These are phyloP conservation scores for Vicia faba DNA, from an alignment of 306 rosid genomes.

Conservation along the genomic window DNA sequence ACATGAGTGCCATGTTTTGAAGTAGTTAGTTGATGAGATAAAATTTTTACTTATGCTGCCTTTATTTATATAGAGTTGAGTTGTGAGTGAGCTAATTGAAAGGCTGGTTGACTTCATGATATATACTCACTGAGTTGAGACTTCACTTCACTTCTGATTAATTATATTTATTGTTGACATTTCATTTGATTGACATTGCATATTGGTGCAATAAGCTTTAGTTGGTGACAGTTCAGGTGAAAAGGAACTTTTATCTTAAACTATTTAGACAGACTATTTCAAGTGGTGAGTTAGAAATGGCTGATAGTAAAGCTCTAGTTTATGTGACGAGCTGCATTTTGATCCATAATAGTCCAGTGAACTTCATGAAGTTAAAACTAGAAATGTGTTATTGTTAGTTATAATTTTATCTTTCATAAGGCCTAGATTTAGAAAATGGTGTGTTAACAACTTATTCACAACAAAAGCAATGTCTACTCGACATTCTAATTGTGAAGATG, in stretches of 20 bases:
- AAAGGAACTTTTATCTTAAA: constrained; percentile 78
- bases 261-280: constrained; percentile 71
- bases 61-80: too few species aligned
- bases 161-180: constrained; percentile 22
- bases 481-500: too few species aligned
- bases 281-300: constrained; percentile 72
- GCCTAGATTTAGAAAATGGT: constrained; percentile 6
- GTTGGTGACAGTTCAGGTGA: too few species aligned
- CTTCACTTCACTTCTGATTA: constrained; percentile 20
- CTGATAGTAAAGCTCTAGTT: constrained; percentile 92
- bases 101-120: constrained; percentile 8
- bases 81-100: constrained; percentile 1
- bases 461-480: too few species aligned
- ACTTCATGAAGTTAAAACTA: constrained; percentile 80
- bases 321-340: constrained; percentile 82
- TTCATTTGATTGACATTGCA: constrained; percentile 31
- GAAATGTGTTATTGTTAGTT: constrained; percentile 12
- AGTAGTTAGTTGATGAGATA: too few species aligned
- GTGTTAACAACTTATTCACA: too few species aligned
- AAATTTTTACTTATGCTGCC: too few species aligned
- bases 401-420: constrained; percentile 15
- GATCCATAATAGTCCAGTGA: constrained; percentile 87
- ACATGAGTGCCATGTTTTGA: too few species aligned
- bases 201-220: constrained; percentile 77
- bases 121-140: neutral